phyloP scores from a whole-genome alignment of 495 filamentous ascomycete genomes.

The Penicillium canescens region DNA sequence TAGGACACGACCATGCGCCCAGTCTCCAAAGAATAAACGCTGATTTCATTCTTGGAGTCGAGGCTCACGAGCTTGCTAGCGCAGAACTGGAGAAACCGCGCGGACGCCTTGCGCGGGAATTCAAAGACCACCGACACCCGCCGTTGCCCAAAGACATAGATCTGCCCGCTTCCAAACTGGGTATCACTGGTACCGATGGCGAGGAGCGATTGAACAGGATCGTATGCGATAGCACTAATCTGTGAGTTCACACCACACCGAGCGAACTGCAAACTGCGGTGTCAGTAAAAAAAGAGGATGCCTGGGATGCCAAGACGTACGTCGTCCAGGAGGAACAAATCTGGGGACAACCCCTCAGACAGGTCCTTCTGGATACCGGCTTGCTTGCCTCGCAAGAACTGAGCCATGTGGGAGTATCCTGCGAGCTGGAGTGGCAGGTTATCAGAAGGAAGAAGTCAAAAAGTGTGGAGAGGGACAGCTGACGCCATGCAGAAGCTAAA shows the following conservation, averaged over 20 bases:
- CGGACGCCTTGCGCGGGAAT: conserved; percentile 65
- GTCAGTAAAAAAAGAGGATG: conserved; percentile 30
- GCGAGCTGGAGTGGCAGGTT: conserved; percentile 6
- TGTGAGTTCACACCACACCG: conserved; percentile 89
- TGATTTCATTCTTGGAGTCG: conserved; percentile 81
- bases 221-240: conserved; percentile 79
- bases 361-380: conserved; percentile 89
- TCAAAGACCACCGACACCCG: conserved; percentile 71
- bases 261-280: conserved; percentile 52
- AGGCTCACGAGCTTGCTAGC: conserved; percentile 79
- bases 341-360: conserved; percentile 72
- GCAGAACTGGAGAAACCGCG: conserved; percentile 71
- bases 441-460: conserved; percentile 15
- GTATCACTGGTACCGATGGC: conserved; percentile 89
- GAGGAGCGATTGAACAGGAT: conserved; percentile 89
- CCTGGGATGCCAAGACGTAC: conserved; percentile 45
- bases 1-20: conserved; percentile 59
- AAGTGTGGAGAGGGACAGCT: conserved; percentile 20
- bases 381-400: conserved; percentile 89
- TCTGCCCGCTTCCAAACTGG: conserved; percentile 72
- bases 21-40: conserved; percentile 72
- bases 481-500: conserved; percentile 33
- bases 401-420: conserved; percentile 57
- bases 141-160: conserved; percentile 87
- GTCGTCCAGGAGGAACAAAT: conserved; percentile 80